Evolutionary conservation across 805 yeast genomes (phyloP).

Genomic region (Monosporozyma servazzii): DNA sequence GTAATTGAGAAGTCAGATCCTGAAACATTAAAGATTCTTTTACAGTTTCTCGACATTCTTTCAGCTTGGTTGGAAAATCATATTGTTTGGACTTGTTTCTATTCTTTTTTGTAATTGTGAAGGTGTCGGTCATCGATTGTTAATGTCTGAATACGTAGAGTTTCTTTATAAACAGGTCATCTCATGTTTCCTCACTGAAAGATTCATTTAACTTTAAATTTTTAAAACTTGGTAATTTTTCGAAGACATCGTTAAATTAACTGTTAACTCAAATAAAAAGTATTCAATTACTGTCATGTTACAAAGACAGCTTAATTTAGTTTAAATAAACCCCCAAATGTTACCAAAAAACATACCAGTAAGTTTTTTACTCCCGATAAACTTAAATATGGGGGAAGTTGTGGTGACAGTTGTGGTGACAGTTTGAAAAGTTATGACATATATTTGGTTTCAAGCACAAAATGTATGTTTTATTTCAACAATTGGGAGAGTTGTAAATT

Average conservation of each 20-base stretch:
- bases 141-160: background rate
- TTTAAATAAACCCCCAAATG: too few relatives aligned
- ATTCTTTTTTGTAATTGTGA: background rate
- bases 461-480: too few relatives aligned
- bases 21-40: constrained; percentile 23
- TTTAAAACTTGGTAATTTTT: background rate
- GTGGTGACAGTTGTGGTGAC: too few relatives aligned
- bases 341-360: too few relatives aligned
- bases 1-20: constrained; percentile 17
- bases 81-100: background rate
- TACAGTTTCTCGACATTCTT: constrained; percentile 16
- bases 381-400: too few relatives aligned
- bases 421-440: too few relatives aligned
- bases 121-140: background rate
- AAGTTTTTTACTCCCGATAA: too few relatives aligned
- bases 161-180: background rate
- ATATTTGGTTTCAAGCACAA: too few relatives aligned
- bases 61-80: constrained; percentile 7
- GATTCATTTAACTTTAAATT: background rate
- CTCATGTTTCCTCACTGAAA: background rate
- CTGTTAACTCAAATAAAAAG: background rate
- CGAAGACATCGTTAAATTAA: background rate
- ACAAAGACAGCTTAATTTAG: background rate
- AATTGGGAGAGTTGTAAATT: too few relatives aligned
- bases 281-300: background rate